Percentiles rank a stretch among this genome's conserved stretches.
Conservation (phyloP, 768 basidiomycete genomes). For the Phaeotremella skinneri region DNA sequence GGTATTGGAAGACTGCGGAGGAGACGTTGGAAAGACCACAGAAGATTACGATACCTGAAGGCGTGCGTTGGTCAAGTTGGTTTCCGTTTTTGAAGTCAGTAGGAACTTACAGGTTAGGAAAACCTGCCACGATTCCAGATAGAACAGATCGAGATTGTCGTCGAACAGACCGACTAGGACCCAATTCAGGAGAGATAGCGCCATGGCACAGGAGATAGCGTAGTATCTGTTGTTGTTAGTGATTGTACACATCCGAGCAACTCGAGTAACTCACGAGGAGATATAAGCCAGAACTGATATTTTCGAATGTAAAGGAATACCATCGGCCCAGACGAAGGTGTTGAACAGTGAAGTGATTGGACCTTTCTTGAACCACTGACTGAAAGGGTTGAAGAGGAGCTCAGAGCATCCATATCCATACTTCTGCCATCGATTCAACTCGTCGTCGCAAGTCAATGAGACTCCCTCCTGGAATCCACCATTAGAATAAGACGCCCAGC, state of each 20-base stretch:
- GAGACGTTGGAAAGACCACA: conserved; percentile 48
- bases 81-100: not conserved
- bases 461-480: conserved; percentile 91
- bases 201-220: conserved; percentile 61
- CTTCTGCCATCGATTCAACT: conserved; percentile 90
- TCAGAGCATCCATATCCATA: conserved; percentile 51
- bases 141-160: conserved; percentile 45
- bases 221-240: conserved; percentile 35
- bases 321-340: conserved; percentile 50
- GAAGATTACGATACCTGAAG: conserved; percentile 45
- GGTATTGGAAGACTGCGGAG: conserved; percentile 50
- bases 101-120: conserved; percentile 39
- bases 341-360: conserved; percentile 63
- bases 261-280: conserved; percentile 37
- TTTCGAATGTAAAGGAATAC: conserved; percentile 59
- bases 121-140: conserved; percentile 50
- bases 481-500: conserved; percentile 73
- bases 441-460: conserved; percentile 82
- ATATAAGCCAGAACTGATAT: conserved; percentile 61
- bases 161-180: conserved; percentile 61
- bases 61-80: not conserved
- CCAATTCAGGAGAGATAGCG: conserved; percentile 69
- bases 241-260: not conserved
- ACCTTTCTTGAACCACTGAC: conserved; percentile 72
- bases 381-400: conserved; percentile 79